phyloP scores from a whole-genome alignment of 208 protist species.

The Trypanosoma scelopori region DNA sequence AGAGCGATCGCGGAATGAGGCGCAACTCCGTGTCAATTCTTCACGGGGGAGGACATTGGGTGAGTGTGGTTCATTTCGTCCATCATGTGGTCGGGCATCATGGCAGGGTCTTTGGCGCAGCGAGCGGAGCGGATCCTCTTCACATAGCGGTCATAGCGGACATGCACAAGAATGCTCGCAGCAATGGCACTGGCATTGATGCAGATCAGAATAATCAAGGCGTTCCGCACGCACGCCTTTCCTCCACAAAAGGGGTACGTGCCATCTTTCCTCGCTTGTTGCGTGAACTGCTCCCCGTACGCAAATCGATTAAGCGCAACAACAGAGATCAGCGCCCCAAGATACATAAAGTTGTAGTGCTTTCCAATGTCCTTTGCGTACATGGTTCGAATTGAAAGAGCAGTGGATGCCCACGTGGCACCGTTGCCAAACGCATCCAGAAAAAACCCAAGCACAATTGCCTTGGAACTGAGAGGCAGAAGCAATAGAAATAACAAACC shows the following conservation, averaged over 20 bases:
- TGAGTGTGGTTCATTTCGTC: not conserved
- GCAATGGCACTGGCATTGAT: constrained; percentile 23
- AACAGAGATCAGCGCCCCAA: constrained; percentile 35
- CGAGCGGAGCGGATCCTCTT: not conserved
- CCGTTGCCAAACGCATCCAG: constrained; percentile 53
- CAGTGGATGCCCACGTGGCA: constrained; percentile 57
- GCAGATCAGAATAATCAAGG: constrained; percentile 34
- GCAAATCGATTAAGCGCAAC: constrained; percentile 52
- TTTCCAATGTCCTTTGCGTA: constrained; percentile 72
- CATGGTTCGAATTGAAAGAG: constrained; percentile 38
- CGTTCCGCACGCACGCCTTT: constrained; percentile 34
- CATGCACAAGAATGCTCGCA: constrained; percentile 25
- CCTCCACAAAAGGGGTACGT: constrained; percentile 29
- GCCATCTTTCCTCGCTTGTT: constrained; percentile 8
- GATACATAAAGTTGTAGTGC: constrained; percentile 74
- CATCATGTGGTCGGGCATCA: no score
- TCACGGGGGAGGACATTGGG: not conserved
- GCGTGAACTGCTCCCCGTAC: constrained; percentile 36
- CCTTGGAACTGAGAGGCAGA: constrained; percentile 40
- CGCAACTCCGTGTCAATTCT: not conserved
- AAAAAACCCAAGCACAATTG: constrained; percentile 48
- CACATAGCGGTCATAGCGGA: constrained; percentile 36
- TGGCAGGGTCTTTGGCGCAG: not conserved
- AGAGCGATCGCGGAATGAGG: not conserved
- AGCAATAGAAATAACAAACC: constrained; percentile 46